Conservation (phyloP, 2,329 filamentous ascomycete genomes). For the Phaeosphaeriaceae sp. region DNA sequence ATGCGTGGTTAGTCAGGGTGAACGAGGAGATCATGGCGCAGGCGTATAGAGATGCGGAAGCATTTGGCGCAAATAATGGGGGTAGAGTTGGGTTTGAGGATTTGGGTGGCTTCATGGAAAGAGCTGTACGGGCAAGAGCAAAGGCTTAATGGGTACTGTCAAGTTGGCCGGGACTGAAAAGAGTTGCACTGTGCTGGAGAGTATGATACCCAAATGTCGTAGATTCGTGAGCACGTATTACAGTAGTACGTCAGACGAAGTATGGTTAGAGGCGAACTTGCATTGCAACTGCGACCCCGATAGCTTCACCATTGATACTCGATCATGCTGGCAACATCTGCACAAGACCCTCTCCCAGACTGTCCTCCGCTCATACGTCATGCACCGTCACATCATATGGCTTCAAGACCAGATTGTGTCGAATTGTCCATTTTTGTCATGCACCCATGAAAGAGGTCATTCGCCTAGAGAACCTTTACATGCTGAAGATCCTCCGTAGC, state of each 20-base stretch:
- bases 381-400: slow-evolving; percentile 14
- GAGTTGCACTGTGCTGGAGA: background rate
- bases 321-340: background rate
- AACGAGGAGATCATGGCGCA: slow-evolving; percentile 48
- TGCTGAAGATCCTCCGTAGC: slow-evolving; percentile 44
- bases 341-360: background rate
- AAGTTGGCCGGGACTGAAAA: background rate
- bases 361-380: slow-evolving; percentile 3
- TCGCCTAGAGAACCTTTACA: slow-evolving; percentile 49
- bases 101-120: slow-evolving; percentile 50
- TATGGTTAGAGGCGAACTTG: background rate
- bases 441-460: slow-evolving; percentile 50
- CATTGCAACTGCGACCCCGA: background rate
- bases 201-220: background rate
- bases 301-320: background rate
- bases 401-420: slow-evolving; percentile 32
- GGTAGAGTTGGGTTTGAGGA: slow-evolving; percentile 46
- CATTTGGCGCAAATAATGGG: slow-evolving; percentile 29
- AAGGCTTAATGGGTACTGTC: slow-evolving; percentile 7
- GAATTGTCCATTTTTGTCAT: slow-evolving; percentile 49
- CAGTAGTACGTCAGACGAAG: background rate
- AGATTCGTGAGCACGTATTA: background rate
- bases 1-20: slow-evolving; percentile 53
- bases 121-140: slow-evolving; percentile 35
- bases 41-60: slow-evolving; percentile 48